Evolutionary conservation across 2,329 filamentous ascomycete genomes (phyloP).

Genomic region (Phyllachora maydis): DNA sequence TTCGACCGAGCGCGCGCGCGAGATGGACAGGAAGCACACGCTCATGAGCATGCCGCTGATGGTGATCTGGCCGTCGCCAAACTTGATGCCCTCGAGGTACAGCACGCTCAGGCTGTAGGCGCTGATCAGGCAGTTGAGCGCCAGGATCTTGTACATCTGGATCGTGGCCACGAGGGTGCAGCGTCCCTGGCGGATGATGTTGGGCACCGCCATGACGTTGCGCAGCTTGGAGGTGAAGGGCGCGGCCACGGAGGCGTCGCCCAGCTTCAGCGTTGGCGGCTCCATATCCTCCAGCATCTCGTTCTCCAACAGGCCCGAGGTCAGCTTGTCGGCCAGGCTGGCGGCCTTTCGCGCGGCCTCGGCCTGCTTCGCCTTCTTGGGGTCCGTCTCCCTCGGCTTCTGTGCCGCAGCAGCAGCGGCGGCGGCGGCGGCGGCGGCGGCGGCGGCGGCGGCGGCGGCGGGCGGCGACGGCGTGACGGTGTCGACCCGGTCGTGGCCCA

Average conservation of each 20-base stretch:
- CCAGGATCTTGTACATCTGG: conserved; percentile 99
- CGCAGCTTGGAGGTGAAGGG: conserved; percentile 96
- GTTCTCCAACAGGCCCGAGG: conserved; percentile 70
- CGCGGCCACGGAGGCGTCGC: conserved; percentile 89
- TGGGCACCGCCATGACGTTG: conserved; percentile 91
- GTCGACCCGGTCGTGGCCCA: conserved; percentile 32
- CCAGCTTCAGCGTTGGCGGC: conserved; percentile 88
- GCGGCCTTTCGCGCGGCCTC: conserved; percentile 53
- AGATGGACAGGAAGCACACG: conserved; percentile 96
- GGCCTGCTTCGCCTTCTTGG: conserved; percentile 36
- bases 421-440: no score
- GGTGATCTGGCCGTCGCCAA: conserved; percentile 93
- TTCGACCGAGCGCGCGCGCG: conserved; percentile 90
- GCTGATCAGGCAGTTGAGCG: conserved; percentile 91
- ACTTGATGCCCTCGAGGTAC: conserved; percentile 97
- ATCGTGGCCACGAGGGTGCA: conserved; percentile 97
- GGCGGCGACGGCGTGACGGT: conserved; percentile 47
- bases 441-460: no score
- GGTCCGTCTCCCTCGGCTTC: conserved; percentile 29
- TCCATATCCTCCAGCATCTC: conserved; percentile 79
- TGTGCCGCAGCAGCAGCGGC: no score
- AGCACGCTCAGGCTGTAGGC: conserved; percentile 93
- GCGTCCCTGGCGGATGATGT: conserved; percentile 93
- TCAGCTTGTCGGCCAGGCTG: conserved; percentile 69
- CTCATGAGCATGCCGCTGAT: conserved; percentile 99